Evolutionary conservation across 345 rosid genomes (phyloP).

Genomic region (Salix koriyanagi): DNA sequence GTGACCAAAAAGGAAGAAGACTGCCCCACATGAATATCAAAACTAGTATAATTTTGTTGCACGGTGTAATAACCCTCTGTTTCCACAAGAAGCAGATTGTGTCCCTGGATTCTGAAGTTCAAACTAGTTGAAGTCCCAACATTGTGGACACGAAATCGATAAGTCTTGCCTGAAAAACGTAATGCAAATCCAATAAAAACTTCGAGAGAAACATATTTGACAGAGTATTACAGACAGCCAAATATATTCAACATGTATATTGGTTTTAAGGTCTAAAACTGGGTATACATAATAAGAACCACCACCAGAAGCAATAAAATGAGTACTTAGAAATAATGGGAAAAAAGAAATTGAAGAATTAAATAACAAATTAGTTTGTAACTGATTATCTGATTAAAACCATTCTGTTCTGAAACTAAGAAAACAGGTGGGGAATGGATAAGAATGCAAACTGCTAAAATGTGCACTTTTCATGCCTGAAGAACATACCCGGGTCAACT

Average conservation of each 20-base stretch:
- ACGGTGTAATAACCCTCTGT: constrained; percentile 74
- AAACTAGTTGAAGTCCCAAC: constrained; percentile 88
- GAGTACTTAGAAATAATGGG: too few relatives aligned
- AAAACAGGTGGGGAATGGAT: neutral
- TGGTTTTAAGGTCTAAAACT: neutral
- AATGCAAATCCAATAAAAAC: constrained; percentile 1
- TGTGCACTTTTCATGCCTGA: neutral
- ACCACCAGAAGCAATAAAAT: too few relatives aligned
- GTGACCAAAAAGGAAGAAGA: constrained; percentile 85
- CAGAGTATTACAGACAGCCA: neutral
- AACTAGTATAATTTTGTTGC: constrained; percentile 65
- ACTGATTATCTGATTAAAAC: neutral
- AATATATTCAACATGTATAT: neutral
- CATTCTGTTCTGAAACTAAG: neutral
- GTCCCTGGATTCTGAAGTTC: constrained; percentile 93
- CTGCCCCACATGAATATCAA: constrained; percentile 91
- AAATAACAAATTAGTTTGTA: neutral
- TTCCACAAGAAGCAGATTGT: constrained; percentile 76
- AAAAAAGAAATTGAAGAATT: neutral
- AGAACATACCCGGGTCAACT: constrained; percentile 66
- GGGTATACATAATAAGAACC: too few relatives aligned
- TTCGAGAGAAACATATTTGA: neutral
- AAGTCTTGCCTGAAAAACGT: constrained; percentile 71
- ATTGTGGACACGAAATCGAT: constrained; percentile 76
- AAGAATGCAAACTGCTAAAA: constrained; percentile 2